Percentiles rank a stretch among this genome's conserved stretches.
Evolutionary conservation across 768 basidiomycete genomes (phyloP).

Genomic region (Fomitopsis serialis): DNA sequence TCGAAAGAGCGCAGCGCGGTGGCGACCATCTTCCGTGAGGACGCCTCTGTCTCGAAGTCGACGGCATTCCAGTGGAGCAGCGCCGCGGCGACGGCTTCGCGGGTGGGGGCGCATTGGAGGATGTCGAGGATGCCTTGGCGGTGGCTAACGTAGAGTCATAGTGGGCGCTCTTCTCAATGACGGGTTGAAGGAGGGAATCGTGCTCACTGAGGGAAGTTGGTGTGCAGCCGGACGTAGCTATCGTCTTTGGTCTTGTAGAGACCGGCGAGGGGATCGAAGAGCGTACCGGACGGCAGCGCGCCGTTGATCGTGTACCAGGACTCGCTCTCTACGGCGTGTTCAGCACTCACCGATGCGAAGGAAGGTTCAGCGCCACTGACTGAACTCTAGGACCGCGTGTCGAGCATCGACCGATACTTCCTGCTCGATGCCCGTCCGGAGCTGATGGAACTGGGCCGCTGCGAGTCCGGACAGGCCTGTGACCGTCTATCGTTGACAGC

Average conservation of each 20-base stretch:
- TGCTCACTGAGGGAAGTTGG: conserved; percentile 59
- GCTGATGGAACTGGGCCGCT: conserved; percentile 42
- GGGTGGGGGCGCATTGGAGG: conserved; percentile 31
- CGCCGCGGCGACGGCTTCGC: conserved; percentile 32
- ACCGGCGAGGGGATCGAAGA: conserved; percentile 49
- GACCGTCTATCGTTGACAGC: conserved; percentile 27
- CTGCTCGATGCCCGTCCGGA: conserved; percentile 42
- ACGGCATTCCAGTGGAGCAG: conserved; percentile 37
- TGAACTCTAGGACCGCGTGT: conserved; percentile 52
- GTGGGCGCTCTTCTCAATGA: neutral
- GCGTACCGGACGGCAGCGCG: conserved; percentile 21
- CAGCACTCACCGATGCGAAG: neutral
- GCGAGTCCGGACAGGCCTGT: conserved; percentile 50
- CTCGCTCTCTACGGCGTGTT: conserved; percentile 37
- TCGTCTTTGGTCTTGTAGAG: conserved; percentile 48
- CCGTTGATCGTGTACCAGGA: conserved; percentile 44
- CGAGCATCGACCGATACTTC: conserved; percentile 47
- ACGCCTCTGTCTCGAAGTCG: conserved; percentile 44
- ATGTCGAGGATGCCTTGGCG: conserved; percentile 44
- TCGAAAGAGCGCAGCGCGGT: conserved; percentile 43
- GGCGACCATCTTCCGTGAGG: conserved; percentile 40
- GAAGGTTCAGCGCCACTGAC: conserved; percentile 26
- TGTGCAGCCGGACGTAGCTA: conserved; percentile 50
- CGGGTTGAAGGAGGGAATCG: neutral
- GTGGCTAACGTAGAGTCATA: conserved; percentile 33